Evolutionary conservation across 2,329 filamentous ascomycete species (phyloP).

Genomic region (Alternaria solani): DNA sequence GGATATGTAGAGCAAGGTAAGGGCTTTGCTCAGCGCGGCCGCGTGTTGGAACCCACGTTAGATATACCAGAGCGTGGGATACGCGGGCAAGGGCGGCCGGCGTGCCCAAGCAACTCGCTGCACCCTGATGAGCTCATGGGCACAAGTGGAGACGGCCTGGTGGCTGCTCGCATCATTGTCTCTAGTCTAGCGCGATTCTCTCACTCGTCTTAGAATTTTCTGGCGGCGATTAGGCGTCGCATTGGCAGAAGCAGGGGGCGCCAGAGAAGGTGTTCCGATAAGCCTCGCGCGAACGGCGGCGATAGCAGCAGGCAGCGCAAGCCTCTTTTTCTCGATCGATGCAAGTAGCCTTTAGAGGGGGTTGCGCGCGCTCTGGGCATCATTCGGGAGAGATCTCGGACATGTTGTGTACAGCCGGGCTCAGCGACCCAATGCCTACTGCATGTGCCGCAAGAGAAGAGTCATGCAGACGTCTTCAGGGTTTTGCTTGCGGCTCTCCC

Average conservation of each 20-base stretch:
- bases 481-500: constrained; percentile 13
- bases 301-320: constrained; percentile 14
- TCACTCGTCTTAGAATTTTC: constrained; percentile 17
- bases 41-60: constrained; percentile 12
- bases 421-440: neutral
- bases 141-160: constrained; percentile 16
- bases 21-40: constrained; percentile 10
- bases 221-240: constrained; percentile 13
- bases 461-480: neutral
- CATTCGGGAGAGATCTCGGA: neutral
- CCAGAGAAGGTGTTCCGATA: constrained; percentile 40
- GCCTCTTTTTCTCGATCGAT: constrained; percentile 6
- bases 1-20: neutral
- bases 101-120: constrained; percentile 7
- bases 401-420: neutral
- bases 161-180: constrained; percentile 17
- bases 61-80: constrained; percentile 25
- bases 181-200: constrained; percentile 13
- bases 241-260: constrained; percentile 5
- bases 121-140: constrained; percentile 26
- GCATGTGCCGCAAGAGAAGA: neutral
- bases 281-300: constrained; percentile 34
- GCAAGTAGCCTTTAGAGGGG: neutral
- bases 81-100: constrained; percentile 34
- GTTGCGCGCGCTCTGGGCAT: constrained; percentile 2